phyloP scores from a whole-genome alignment of 1,284 basidiomycete species.

The Sanguinoderma infundibulare region DNA sequence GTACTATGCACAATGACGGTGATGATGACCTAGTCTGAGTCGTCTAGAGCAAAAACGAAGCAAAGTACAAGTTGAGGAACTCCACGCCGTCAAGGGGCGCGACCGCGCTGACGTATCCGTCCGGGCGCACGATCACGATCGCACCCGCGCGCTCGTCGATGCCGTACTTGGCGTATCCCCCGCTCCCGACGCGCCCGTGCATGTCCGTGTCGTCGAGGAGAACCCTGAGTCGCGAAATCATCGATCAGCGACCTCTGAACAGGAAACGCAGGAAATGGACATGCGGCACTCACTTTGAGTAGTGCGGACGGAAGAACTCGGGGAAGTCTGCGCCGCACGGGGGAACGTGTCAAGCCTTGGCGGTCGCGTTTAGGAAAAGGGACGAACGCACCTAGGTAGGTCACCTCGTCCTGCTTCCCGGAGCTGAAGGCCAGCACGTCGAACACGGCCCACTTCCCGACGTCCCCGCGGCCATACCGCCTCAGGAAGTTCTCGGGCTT shows the following conservation, averaged over 20 bases:
- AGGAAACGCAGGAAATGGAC: neutral
- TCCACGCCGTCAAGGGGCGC: conserved; percentile 49
- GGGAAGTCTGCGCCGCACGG: conserved; percentile 7
- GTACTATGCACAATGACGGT: too few relatives aligned
- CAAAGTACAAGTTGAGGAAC: conserved; percentile 56
- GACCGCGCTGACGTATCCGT: conserved; percentile 70
- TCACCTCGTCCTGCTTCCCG: conserved; percentile 49
- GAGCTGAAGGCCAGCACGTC: conserved; percentile 58
- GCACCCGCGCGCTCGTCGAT: conserved; percentile 55
- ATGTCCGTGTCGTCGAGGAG: conserved; percentile 41
- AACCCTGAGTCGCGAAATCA: conserved; percentile 23
- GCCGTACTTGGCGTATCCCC: conserved; percentile 53
- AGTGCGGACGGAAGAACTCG: conserved; percentile 3
- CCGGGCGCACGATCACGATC: conserved; percentile 73
- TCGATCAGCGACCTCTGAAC: neutral
- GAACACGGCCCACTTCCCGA: conserved; percentile 56
- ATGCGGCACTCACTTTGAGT: neutral
- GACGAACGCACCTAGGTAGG: conserved; percentile 39
- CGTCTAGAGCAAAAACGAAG: conserved; percentile 35
- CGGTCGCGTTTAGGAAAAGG: too few relatives aligned
- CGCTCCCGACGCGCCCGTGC: conserved; percentile 39
- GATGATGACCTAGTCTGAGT: too few relatives aligned
- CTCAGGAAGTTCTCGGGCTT: conserved; percentile 42
- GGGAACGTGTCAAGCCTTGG: too few relatives aligned
- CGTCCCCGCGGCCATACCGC: conserved; percentile 29